Conservation (phyloP, 805 yeast species). For the Wickerhamomyces canadensis region DNA sequence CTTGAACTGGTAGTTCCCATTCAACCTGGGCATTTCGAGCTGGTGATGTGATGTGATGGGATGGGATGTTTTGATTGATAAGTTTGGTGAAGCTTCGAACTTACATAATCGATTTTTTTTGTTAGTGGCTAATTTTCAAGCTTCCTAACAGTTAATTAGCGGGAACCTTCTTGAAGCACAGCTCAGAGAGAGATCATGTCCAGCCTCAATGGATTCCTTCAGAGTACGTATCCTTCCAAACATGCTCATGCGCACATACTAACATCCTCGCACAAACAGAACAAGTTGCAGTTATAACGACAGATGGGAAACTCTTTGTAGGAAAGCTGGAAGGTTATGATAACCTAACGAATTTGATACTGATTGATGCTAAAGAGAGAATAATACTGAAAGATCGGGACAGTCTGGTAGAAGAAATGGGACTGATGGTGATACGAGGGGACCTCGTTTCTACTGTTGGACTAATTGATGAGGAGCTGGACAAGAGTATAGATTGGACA, state of each 20-base stretch:
- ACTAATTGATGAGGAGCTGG: constrained; percentile 39
- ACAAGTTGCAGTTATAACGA: constrained; percentile 48
- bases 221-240: constrained; percentile 13
- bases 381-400: constrained; percentile 34
- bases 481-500: constrained; percentile 32
- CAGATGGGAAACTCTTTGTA: constrained; percentile 48
- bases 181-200: too few species aligned
- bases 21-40: background rate
- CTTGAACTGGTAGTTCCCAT: background rate
- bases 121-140: too few species aligned
- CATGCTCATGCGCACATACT: constrained; percentile 1
- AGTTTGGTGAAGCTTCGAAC: too few species aligned
- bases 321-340: constrained; percentile 58
- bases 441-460: constrained; percentile 55
- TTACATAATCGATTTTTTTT: background rate
- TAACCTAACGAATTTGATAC: constrained; percentile 53
- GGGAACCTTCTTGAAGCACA: too few species aligned
- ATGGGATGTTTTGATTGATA: too few species aligned
- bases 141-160: too few species aligned
- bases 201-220: constrained; percentile 15
- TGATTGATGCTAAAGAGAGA: constrained; percentile 47
- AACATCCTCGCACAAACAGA: constrained; percentile 25
- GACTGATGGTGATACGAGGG: constrained; percentile 51
- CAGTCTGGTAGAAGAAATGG: constrained; percentile 30
- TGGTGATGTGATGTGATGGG: too few species aligned